Conservation (phyloP, 192 early-diverging fungal genomes). For the Podila minutissima region DNA sequence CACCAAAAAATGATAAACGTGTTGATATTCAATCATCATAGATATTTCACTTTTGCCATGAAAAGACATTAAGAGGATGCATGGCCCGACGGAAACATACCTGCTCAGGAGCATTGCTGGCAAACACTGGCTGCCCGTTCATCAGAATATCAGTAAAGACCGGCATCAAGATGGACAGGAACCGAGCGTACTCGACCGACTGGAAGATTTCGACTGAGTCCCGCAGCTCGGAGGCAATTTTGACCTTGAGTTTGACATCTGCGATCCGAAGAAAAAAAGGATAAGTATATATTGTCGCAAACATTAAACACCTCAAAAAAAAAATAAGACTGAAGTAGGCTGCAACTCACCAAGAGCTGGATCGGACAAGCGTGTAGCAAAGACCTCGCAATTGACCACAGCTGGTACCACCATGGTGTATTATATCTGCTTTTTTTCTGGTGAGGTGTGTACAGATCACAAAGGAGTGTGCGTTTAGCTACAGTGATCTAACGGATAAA, state of each 20-base stretch:
- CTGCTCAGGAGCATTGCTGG: slow-evolving; percentile 79
- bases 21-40: too few relatives aligned
- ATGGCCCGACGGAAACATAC: slow-evolving; percentile 39
- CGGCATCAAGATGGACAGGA: slow-evolving; percentile 83
- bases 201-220: slow-evolving; percentile 94
- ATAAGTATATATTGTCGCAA: not conserved
- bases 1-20: not conserved
- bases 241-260: slow-evolving; percentile 73
- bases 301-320: too few relatives aligned
- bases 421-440: not conserved
- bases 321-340: not conserved
- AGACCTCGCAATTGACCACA: slow-evolving; percentile 57
- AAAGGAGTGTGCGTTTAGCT: too few relatives aligned
- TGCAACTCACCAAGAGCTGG: slow-evolving; percentile 54
- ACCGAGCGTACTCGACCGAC: slow-evolving; percentile 82
- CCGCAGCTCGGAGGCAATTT: slow-evolving; percentile 85
- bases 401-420: slow-evolving; percentile 34
- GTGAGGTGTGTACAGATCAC: not conserved
- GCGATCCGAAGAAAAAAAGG: not conserved
- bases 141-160: slow-evolving; percentile 81
- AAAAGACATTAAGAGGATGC: not conserved
- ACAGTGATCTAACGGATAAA: not conserved
- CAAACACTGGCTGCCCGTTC: slow-evolving; percentile 78
- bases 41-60: too few relatives aligned
- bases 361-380: slow-evolving; percentile 61